Percentiles rank a stretch among this genome's conserved stretches.
These are phyloP conservation scores for Nymphaea thermarum DNA, from an alignment of 164 flowering plant species.

Conservation along the genomic window DNA sequence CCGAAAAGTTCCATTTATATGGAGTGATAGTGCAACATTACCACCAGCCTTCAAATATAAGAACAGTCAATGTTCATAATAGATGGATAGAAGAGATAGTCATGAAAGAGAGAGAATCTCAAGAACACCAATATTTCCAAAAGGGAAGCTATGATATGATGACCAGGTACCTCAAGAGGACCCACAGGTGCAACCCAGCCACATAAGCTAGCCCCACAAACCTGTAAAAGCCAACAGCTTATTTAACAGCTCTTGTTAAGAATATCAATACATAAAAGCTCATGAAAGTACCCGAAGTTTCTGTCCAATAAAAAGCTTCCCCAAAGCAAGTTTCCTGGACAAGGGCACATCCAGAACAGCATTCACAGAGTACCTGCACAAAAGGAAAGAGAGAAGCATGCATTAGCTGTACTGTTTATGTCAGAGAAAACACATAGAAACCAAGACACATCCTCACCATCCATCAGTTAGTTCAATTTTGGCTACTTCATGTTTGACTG, in stretches of 20 bases:
- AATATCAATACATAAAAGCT: not conserved
- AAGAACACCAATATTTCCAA: not conserved
- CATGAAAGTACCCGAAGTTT: conserved; percentile 65
- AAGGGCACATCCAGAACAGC: conserved; percentile 62
- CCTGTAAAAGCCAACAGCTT: conserved; percentile 32
- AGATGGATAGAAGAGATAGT: conserved; percentile 2
- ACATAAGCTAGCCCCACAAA: conserved; percentile 78
- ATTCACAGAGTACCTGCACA: conserved; percentile 67
- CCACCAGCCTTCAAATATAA: conserved; percentile 36
- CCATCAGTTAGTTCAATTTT: conserved; percentile 90
- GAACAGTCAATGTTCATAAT: conserved; percentile 1
- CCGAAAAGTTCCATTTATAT: conserved; percentile 88
- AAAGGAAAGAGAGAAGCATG: not conserved
- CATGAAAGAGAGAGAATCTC: not conserved
- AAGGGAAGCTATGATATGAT: not conserved
- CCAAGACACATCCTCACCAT: conserved; percentile 42
- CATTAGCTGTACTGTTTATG: no score
- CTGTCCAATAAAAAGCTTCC: conserved; percentile 82
- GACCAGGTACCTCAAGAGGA: conserved; percentile 64
- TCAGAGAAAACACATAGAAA: not conserved
- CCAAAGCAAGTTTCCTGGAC: conserved; percentile 45
- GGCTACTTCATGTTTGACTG: conserved; percentile 36
- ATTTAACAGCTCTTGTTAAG: conserved; percentile 2
- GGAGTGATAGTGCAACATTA: conserved; percentile 39
- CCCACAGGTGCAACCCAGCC: conserved; percentile 87